phyloP scores from a whole-genome alignment of 164 flowering plant genomes.

The Piper betle region DNA sequence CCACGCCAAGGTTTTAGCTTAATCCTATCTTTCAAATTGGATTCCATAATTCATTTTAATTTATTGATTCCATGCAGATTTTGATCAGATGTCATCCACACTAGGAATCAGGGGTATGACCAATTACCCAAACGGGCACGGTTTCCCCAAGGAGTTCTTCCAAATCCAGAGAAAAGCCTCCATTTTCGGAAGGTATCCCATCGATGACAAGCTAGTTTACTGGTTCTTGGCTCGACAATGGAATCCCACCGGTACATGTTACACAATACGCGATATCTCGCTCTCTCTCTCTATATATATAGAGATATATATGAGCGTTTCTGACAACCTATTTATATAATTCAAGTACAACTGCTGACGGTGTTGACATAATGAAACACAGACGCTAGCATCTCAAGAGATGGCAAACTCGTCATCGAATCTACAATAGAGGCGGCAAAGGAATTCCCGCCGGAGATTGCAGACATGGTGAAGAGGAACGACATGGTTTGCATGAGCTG shows the following conservation, averaged over 20 bases:
- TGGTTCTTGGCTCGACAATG: slow-evolving; percentile 27
- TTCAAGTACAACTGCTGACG: neutral
- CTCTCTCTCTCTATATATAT: neutral
- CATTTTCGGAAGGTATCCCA: slow-evolving; percentile 25
- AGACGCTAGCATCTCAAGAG: neutral
- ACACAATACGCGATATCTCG: neutral
- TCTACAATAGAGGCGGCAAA: neutral
- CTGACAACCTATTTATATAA: no score
- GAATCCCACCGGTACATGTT: slow-evolving; percentile 17
- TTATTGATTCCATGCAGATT: slow-evolving; percentile 15
- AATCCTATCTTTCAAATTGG: neutral
- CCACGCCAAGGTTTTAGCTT: slow-evolving; percentile 22
- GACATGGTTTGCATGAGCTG: slow-evolving; percentile 9
- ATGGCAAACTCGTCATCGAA: neutral
- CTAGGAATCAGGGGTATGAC: slow-evolving; percentile 29
- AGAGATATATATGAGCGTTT: no score
- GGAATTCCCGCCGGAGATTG: neutral
- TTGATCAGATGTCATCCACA: slow-evolving; percentile 32
- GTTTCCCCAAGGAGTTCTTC: slow-evolving; percentile 14
- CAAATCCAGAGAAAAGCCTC: slow-evolving; percentile 2
- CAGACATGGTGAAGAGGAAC: slow-evolving; percentile 1
- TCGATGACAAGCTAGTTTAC: slow-evolving; percentile 20
- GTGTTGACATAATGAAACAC: neutral
- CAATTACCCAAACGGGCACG: slow-evolving; percentile 29
- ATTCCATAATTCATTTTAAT: neutral